A percentile compares a stretch with the other conserved stretches of the same genome.
Evolutionary conservation across 441 rosid species (phyloP).

Genomic region (Arabidopsis lyrata): DNA sequence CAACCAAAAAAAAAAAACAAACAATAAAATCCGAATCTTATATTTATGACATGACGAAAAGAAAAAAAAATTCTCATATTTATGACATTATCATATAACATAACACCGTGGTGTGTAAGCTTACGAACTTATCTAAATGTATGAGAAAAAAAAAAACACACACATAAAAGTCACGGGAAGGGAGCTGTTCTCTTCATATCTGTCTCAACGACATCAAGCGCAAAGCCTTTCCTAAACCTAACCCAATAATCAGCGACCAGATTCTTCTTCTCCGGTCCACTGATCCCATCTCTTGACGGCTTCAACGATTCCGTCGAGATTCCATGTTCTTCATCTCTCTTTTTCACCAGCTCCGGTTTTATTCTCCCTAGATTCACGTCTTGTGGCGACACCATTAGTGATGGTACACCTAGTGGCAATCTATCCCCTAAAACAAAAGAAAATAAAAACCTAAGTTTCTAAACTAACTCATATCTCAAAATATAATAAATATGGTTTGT

Average conservation of each 20-base stretch:
- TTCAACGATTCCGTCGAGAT: slow-evolving; percentile 47
- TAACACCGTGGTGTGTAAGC: too few relatives aligned
- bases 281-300: slow-evolving; percentile 53
- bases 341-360: slow-evolving; percentile 48
- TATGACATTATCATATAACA: too few relatives aligned
- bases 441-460: not conserved
- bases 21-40: too few relatives aligned
- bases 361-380: slow-evolving; percentile 60
- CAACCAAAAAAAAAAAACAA: too few relatives aligned
- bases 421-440: slow-evolving; percentile 50
- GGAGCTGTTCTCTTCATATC: slow-evolving; percentile 56
- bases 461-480: not conserved
- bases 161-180: slow-evolving; percentile 3
- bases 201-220: slow-evolving; percentile 51
- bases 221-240: slow-evolving; percentile 67
- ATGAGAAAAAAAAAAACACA: not conserved
- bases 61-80: too few relatives aligned
- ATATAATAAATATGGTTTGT: not conserved
- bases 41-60: too few relatives aligned
- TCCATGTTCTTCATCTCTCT: slow-evolving; percentile 61
- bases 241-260: slow-evolving; percentile 79
- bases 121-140: slow-evolving; percentile 14
- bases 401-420: slow-evolving; percentile 66
- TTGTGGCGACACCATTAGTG: slow-evolving; percentile 79
- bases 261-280: slow-evolving; percentile 64